Percentiles rank a stretch among this genome's conserved stretches.
Evolutionary conservation across 192 early-diverging fungal genomes (phyloP).

Genomic region (Umbelopsis ramanniana): DNA sequence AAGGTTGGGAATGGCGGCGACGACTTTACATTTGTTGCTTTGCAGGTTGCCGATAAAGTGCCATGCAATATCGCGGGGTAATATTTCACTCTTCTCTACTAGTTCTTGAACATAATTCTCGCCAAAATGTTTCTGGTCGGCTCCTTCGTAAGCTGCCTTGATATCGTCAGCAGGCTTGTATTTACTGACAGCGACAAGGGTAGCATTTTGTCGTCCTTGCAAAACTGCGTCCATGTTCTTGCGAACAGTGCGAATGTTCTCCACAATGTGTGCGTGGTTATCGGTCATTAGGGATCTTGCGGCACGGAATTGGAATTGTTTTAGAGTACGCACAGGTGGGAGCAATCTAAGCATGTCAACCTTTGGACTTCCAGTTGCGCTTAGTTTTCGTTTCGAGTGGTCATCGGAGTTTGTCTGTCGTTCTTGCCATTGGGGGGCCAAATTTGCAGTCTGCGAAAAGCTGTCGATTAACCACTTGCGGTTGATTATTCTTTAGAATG

Average conservation of each 20-base stretch:
- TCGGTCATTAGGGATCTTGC: conserved; percentile 20
- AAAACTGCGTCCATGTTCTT: not conserved
- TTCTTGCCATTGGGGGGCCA: too few species aligned
- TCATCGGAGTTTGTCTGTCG: not conserved
- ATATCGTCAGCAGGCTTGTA: conserved; percentile 87
- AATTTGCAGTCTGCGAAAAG: too few species aligned
- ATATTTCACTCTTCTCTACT: conserved; percentile 79
- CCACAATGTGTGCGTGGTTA: conserved; percentile 4
- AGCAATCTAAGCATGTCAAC: conserved; percentile 17
- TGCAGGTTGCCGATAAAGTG: conserved; percentile 98
- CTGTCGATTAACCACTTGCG: too few species aligned
- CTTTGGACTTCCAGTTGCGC: not conserved
- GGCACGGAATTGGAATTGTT: not conserved
- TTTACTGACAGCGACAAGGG: conserved; percentile 95
- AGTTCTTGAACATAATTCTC: conserved; percentile 98
- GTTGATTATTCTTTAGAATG: too few species aligned
- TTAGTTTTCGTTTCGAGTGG: too few species aligned
- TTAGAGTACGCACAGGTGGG: not conserved
- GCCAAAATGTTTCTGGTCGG: conserved; percentile 94
- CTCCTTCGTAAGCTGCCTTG: conserved; percentile 66
- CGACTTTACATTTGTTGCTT: conserved; percentile 93
- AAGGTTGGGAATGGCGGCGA: conserved; percentile 87
- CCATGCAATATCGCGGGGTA: conserved; percentile 93
- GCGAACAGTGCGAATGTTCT: conserved; percentile 17
- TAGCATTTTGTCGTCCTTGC: conserved; percentile 36